These are phyloP conservation scores for Hamigera avellanea DNA, from an alignment of 495 filamentous ascomycete genomes.

Conservation along the genomic window DNA sequence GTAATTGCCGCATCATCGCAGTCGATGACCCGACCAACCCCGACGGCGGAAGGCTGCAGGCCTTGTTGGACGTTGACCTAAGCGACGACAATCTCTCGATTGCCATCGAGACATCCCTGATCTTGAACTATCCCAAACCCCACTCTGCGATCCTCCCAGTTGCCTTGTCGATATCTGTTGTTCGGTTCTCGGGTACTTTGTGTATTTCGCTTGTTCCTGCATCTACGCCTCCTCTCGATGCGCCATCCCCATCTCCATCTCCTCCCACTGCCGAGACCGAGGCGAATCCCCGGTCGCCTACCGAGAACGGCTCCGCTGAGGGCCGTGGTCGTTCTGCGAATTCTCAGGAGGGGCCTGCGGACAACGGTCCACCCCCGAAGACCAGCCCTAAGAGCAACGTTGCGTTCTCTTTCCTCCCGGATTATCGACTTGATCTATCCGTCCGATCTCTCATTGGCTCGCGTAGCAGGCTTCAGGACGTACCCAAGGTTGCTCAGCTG, in stretches of 20 bases:
- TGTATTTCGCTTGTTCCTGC: slow-evolving; percentile 82
- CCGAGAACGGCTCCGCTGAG: slow-evolving; percentile 7
- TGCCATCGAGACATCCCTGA: slow-evolving; percentile 83
- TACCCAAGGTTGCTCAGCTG: slow-evolving; percentile 93
- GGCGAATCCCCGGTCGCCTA: slow-evolving; percentile 1
- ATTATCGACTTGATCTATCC: slow-evolving; percentile 87
- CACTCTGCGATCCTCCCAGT: slow-evolving; percentile 86
- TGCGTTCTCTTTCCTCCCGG: slow-evolving; percentile 87
- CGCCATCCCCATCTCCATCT: slow-evolving; percentile 21
- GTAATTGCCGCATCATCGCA: slow-evolving; percentile 87
- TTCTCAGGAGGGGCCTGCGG: background rate
- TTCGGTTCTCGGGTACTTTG: slow-evolving; percentile 87
- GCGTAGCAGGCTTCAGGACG: slow-evolving; percentile 80
- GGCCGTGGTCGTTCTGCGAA: background rate
- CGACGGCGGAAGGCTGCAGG: slow-evolving; percentile 63
- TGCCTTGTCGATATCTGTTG: slow-evolving; percentile 78
- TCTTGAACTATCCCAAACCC: slow-evolving; percentile 87
- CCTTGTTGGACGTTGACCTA: slow-evolving; percentile 91
- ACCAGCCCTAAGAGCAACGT: slow-evolving; percentile 61
- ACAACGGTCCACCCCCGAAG: slow-evolving; percentile 12
- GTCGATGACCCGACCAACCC: slow-evolving; percentile 35
- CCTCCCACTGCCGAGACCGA: slow-evolving; percentile 12
- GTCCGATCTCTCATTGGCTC: slow-evolving; percentile 88
- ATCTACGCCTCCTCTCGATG: slow-evolving; percentile 28
- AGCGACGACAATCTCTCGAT: slow-evolving; percentile 86